phyloP scores from a whole-genome alignment of 164 flowering plant genomes.

The Magnolia kwangsiensis region DNA sequence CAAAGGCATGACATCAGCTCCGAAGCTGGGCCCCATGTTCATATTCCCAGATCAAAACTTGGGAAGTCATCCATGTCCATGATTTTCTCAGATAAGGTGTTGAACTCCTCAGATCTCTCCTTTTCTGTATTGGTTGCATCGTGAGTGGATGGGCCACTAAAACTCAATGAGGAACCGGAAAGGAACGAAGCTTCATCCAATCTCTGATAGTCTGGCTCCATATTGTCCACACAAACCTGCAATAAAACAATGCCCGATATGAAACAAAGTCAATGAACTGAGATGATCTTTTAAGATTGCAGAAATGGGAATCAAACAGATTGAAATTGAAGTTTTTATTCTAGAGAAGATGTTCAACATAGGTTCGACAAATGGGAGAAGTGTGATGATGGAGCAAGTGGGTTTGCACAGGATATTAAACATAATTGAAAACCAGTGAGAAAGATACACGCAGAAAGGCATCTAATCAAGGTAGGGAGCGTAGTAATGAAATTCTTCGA shows the following conservation, averaged over 20 bases:
- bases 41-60: slow-evolving; percentile 64
- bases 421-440: no score
- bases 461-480: neutral
- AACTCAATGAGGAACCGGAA: slow-evolving; percentile 8
- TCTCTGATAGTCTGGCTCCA: slow-evolving; percentile 5
- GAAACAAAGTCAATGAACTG: slow-evolving; percentile 1
- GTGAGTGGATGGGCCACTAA: slow-evolving; percentile 9
- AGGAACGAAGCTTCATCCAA: slow-evolving; percentile 5
- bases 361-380: no score
- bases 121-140: slow-evolving; percentile 4
- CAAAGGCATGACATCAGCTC: slow-evolving; percentile 3
- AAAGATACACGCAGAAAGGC: neutral
- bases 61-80: slow-evolving; percentile 36
- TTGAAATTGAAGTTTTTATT: neutral
- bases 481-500: neutral
- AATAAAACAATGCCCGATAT: slow-evolving; percentile 1
- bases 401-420: no score
- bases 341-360: neutral
- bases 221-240: slow-evolving; percentile 14
- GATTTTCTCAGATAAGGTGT: slow-evolving; percentile 3
- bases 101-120: slow-evolving; percentile 13
- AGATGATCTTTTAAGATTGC: neutral
- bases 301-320: neutral
- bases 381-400: no score
- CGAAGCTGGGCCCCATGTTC: neutral